Conservation (phyloP, 371 early-diverging fungal species). For the Mucor irregularis region DNA sequence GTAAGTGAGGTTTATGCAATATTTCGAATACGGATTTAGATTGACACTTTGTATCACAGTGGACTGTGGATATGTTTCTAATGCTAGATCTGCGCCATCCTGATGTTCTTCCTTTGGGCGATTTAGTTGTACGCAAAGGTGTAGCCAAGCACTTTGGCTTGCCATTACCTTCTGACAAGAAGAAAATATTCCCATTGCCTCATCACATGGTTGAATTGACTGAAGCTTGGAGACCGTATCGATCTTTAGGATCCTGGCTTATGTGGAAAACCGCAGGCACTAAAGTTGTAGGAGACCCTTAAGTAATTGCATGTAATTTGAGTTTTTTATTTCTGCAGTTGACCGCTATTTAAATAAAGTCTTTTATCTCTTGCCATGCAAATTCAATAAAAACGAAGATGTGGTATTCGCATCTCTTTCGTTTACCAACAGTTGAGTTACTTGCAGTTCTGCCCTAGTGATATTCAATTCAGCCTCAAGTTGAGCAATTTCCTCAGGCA, state of each 20-base stretch:
- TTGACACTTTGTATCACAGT: conserved; percentile 31
- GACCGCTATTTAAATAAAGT: no score
- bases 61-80: conserved; percentile 60
- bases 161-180: not conserved
- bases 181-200: conserved; percentile 28
- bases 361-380: no score
- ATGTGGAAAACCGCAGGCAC: conserved; percentile 52
- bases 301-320: no score
- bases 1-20: conserved; percentile 17
- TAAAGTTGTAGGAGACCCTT: conserved; percentile 6
- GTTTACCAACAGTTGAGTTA: conserved; percentile 23
- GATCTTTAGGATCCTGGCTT: conserved; percentile 50
- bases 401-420: conserved; percentile 4
- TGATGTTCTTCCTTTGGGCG: conserved; percentile 57
- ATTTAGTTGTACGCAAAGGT: conserved; percentile 59
- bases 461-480: conserved; percentile 44
- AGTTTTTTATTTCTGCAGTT: no score
- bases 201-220: conserved; percentile 49
- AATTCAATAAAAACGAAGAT: no score
- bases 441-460: conserved; percentile 36
- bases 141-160: conserved; percentile 40
- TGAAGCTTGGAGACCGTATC: conserved; percentile 53
- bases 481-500: conserved; percentile 36
- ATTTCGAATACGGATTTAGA: not conserved
- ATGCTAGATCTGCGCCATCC: conserved; percentile 59